Evolutionary conservation across 768 basidiomycete species (phyloP), one percentile per base, ranked within the genome.

Genomic region (Boletus sp.): DNA sequence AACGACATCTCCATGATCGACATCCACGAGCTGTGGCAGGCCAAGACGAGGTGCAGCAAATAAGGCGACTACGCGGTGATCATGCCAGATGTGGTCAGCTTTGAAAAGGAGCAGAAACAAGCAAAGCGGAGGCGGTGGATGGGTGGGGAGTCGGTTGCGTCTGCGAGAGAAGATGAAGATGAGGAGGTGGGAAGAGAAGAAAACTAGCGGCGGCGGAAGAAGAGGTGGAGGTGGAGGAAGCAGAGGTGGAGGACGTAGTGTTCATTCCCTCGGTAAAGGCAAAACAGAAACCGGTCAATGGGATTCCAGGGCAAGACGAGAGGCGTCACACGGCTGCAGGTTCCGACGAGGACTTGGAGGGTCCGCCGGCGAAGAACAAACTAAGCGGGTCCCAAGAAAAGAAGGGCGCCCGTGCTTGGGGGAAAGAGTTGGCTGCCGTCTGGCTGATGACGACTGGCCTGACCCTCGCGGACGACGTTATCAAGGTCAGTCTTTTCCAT

Each of bases 81-180:
- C 55, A 92, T 93, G 85, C 91, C 91, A 0, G 92, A 94, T 61
- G 77, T 91, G 3, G 61, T 85, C 40, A 81, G 76, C 55, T 93
- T 79, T 64, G 83, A 92, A 67, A 80, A 81, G 62, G 86, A 93
- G 73, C 77, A 82, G 76, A 81, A 81, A 61, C 72, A 67, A 51
- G 63, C 57, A 39, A 73, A 73, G 64, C 67, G 68, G 44, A 58
- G 65, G 55, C 69, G 71, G 33, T 66, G 67, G 47, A 55, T 67
- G 66, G 71, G 71, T 61, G 72, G 73, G 65, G 65, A 72, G 67
- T 63, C 62, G 1, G 36, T 58, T 5, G 29, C 42, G 9, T 54
- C 59, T 17, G 11, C 44, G n/a, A 32, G 47, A 36, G 59, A 30
- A 5, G 57, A 51, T 7, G 58, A 46, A 2, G 52, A 53, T 5